Conservation (phyloP, 306 rosid genomes). For the Cucumis sativus region DNA sequence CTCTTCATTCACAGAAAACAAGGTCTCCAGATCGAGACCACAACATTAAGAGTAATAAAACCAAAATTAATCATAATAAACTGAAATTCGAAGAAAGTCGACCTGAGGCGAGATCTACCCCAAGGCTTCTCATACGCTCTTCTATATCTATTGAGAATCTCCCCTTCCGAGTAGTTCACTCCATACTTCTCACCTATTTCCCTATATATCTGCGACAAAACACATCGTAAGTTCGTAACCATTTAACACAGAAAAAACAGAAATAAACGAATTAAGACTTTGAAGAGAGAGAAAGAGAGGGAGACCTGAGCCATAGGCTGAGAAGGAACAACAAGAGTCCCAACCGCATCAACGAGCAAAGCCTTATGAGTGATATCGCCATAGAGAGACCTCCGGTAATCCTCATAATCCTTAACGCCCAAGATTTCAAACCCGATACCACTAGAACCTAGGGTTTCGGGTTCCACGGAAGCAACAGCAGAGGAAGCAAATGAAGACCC, state of each 20-base stretch:
- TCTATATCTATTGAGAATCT: constrained; percentile 75
- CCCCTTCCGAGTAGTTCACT: constrained; percentile 70
- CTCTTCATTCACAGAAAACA: neutral
- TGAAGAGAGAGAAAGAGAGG: neutral
- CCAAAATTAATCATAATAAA: neutral
- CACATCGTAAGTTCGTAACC: neutral
- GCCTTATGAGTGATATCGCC: constrained; percentile 90
- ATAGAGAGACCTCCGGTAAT: constrained; percentile 68
- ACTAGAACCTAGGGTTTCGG: constrained; percentile 19
- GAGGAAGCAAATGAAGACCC: constrained; percentile 15
- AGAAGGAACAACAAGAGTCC: constrained; percentile 88
- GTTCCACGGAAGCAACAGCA: constrained; percentile 20
- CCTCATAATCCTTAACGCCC: constrained; percentile 69
- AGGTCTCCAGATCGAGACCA: constrained; percentile 1
- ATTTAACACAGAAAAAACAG: neutral
- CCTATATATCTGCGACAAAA: constrained; percentile 52
- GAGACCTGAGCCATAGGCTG: constrained; percentile 95
- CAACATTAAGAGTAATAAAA: neutral
- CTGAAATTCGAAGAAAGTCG: neutral
- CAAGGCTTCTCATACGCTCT: constrained; percentile 86
- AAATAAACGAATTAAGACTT: neutral
- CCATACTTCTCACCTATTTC: constrained; percentile 86
- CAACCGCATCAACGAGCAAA: constrained; percentile 85
- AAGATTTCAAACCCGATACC: constrained; percentile 21
- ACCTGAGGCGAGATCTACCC: constrained; percentile 97